phyloP scores from a whole-genome alignment of 73 alveolate genomes.

The Symbiodinium pilosum region DNA sequence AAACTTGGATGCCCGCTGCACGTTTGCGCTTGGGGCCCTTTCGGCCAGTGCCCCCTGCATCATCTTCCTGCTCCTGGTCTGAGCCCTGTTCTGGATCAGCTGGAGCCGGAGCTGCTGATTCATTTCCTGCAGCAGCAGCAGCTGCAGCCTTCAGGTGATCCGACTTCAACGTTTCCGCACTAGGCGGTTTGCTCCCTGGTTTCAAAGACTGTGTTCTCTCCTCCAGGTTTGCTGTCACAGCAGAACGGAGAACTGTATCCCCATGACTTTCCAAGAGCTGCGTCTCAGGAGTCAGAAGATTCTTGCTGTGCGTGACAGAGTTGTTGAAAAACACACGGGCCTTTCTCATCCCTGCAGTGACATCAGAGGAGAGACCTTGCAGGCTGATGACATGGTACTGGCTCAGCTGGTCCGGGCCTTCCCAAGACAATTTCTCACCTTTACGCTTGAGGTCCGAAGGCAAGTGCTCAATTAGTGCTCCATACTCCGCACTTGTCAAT shows the following conservation, averaged over 20 bases:
- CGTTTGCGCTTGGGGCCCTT: too few relatives aligned
- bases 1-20: not conserved
- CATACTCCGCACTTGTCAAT: not conserved
- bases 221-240: not conserved
- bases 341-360: not conserved
- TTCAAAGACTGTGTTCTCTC: not conserved
- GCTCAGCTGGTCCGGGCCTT: not conserved
- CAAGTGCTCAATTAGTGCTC: not conserved
- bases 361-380: not conserved
- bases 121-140: too few relatives aligned
- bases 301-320: not conserved
- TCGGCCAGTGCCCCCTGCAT: too few relatives aligned
- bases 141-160: not conserved
- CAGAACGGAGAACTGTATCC: not conserved
- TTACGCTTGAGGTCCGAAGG: not conserved
- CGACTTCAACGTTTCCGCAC: not conserved
- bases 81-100: too few relatives aligned
- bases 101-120: too few relatives aligned
- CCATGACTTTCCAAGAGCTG: not conserved
- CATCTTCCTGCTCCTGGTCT: too few relatives aligned
- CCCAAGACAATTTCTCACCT: not conserved
- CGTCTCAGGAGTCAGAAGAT: not conserved
- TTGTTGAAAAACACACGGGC: not conserved
- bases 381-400: not conserved
- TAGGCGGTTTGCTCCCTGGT: not conserved